phyloP scores from a whole-genome alignment of 306 rosid genomes.

The Malus sieversii region DNA sequence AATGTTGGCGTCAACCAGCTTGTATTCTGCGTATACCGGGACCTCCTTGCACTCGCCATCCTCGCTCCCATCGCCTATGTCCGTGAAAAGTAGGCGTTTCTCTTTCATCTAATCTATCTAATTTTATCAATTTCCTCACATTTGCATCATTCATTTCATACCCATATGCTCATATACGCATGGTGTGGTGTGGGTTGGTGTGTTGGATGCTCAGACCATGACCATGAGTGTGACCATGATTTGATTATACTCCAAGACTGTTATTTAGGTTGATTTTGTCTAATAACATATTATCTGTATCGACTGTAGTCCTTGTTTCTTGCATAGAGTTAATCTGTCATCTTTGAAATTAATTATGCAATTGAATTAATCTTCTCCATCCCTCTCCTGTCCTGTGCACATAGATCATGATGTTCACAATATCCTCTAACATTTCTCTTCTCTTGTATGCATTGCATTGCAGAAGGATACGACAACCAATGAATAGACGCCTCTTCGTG shows the following conservation, averaged over 20 bases:
- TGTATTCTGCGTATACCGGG: slow-evolving; percentile 74
- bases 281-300: background rate
- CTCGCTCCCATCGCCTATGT: slow-evolving; percentile 67
- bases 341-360: background rate
- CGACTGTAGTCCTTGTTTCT: background rate
- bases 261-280: background rate
- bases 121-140: background rate
- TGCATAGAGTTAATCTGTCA: background rate
- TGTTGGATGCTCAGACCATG: background rate
- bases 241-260: background rate
- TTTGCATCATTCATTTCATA: no score
- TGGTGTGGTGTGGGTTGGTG: background rate
- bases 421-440: background rate
- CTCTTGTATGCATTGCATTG: slow-evolving; percentile 14
- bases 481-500: slow-evolving; percentile 45
- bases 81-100: slow-evolving; percentile 54
- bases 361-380: background rate
- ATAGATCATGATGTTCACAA: background rate
- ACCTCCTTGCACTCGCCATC: slow-evolving; percentile 61
- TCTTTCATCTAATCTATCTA: background rate
- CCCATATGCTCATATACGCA: no score
- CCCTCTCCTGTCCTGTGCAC: no score
- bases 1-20: slow-evolving; percentile 77
- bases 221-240: background rate
- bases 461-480: slow-evolving; percentile 65